Evolutionary conservation across 1,139 yeast species (phyloP).

Genomic region (Arxiozyma slooffiae): DNA sequence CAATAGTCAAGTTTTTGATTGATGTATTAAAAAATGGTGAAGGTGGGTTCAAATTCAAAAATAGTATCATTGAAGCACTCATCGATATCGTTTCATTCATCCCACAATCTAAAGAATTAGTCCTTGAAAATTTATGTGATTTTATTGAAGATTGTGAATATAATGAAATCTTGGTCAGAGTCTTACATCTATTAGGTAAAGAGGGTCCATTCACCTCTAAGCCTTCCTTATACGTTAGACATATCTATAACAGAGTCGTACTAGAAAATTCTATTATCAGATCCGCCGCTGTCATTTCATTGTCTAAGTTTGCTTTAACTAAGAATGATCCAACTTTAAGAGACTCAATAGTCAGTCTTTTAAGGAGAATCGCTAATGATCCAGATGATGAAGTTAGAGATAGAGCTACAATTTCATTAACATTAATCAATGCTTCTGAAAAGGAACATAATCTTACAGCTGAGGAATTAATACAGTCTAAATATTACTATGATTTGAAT

Average conservation of each 20-base stretch:
- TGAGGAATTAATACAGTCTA: conserved; percentile 50
- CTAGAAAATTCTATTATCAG: conserved; percentile 90
- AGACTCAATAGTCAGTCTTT: conserved; percentile 61
- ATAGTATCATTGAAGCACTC: conserved; percentile 82
- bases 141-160: conserved; percentile 97
- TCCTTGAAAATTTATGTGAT: conserved; percentile 85
- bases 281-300: conserved; percentile 89
- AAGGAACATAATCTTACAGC: conserved; percentile 36
- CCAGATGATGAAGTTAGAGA: conserved; percentile 96
- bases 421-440: conserved; percentile 44
- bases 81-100: conserved; percentile 83
- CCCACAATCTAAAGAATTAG: conserved; percentile 77
- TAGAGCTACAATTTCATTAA: conserved; percentile 81
- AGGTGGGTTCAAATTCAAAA: conserved; percentile 78
- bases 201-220: conserved; percentile 85
- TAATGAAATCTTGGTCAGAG: conserved; percentile 84
- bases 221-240: conserved; percentile 89
- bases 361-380: conserved; percentile 72
- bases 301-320: conserved; percentile 80
- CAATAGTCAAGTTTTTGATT: conserved; percentile 72
- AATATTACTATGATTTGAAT: conserved; percentile 60
- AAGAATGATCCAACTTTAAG: conserved; percentile 57
- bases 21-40: conserved; percentile 76
- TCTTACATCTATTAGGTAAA: conserved; percentile 81
- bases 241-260: conserved; percentile 92